Base-by-base conservation (phyloP, 176 grass and related monocot genomes). In the Panicum miliaceum region DNA sequence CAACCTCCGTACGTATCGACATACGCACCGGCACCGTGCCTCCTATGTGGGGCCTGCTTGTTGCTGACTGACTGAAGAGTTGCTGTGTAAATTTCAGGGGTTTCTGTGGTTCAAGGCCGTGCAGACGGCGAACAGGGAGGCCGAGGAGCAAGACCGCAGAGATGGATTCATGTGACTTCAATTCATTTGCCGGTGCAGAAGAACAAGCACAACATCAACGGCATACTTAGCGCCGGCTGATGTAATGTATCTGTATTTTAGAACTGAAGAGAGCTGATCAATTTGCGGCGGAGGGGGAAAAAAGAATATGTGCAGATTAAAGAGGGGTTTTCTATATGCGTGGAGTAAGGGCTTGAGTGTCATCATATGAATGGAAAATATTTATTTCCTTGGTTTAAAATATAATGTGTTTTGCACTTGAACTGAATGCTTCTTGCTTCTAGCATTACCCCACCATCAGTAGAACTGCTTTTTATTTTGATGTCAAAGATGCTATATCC, bases 91-190 rank as follows among this genome's bases (percentile, higher is more conserved):
- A 10, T 26, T 78, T 46, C 84, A 98, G 96, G 96, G 53, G 18
- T 93, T 88, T 37, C 58, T 98, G 73, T 98, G 96, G 96, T 95
- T 90, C 80, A 95, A 92, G 83, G 90, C 96, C 45, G 96, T 98
- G 58, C 89, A 90, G 85, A 83, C 85, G 46, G 96, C 91, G 13
- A 98, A 98, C 75, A 91, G 85, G 73, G 93, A 93, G 71, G 85
- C 93, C 2, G 93, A 95, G 76, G 96, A 98, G 79, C 96, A 95
- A 74, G 96, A 98, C 35, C 93, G 87, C 26, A 73, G 57, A 43
- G 93, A 95, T 83, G 96, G 96, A 40, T 93, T 80, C 85, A 46
- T 9, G 38, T 94, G 45, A 89, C 52, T 10, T 8, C 10, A 4
- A 5, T 51, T 15, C 34, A 54, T 14, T 5, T 6, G 78, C 60